phyloP scores from a whole-genome alignment of 1,284 basidiomycete species.

The Sporisorium exsertum region DNA sequence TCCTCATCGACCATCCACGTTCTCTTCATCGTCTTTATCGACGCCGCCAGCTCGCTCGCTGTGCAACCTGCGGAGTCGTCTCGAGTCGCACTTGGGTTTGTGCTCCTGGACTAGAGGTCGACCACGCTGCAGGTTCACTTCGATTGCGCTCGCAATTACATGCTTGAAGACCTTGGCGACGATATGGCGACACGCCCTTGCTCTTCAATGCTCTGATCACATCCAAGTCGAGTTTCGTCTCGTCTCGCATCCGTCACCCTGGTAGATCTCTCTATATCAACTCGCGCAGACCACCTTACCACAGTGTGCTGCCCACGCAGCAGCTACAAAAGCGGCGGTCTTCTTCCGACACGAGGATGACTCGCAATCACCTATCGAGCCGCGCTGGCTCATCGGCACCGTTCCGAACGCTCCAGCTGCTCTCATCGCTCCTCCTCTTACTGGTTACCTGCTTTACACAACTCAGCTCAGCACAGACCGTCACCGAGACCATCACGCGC shows the following conservation, averaged over 20 bases:
- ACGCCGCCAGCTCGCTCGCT: background rate
- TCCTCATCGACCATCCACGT: background rate
- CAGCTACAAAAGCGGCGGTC: background rate
- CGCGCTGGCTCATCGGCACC: conserved; percentile 17
- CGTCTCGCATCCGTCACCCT: background rate
- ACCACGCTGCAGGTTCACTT: background rate
- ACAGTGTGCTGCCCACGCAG: background rate
- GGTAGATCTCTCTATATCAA: background rate
- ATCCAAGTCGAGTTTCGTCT: background rate
- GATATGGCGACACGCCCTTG: background rate
- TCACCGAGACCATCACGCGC: conserved; percentile 31
- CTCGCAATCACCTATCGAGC: background rate
- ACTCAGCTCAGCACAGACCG: conserved; percentile 24
- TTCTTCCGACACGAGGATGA: conserved; percentile 11
- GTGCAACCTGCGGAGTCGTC: background rate
- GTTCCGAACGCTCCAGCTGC: conserved; percentile 1
- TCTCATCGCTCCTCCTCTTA: background rate
- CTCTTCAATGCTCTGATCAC: background rate
- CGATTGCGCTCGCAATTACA: too few species aligned
- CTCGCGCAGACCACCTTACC: background rate
- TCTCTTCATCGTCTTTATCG: background rate
- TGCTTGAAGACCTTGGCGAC: background rate
- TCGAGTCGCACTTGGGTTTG: background rate
- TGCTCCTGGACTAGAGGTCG: background rate
- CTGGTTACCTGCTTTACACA: conserved; percentile 3